phyloP scores from a whole-genome alignment of 768 basidiomycete species.

The Lyophyllum semitale region DNA sequence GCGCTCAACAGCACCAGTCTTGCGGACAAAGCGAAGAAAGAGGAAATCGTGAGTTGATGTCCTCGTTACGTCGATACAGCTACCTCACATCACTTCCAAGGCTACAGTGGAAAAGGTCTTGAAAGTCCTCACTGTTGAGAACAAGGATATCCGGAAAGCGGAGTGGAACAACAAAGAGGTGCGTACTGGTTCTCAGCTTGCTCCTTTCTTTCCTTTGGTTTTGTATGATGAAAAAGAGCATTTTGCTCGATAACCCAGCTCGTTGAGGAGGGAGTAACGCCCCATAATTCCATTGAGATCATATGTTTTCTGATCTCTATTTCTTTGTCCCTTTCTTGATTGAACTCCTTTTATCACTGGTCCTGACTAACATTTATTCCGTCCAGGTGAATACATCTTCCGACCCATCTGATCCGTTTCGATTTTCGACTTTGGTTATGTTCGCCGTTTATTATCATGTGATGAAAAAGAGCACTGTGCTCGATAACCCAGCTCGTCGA shows the following conservation, averaged over 20 bases:
- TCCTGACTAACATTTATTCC: too few relatives aligned
- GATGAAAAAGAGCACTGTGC: constrained; percentile 81
- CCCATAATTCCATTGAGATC: constrained; percentile 73
- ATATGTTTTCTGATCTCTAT: constrained; percentile 16
- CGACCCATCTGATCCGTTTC: not conserved
- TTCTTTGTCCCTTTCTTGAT: too few relatives aligned
- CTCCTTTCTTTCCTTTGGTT: constrained; percentile 3
- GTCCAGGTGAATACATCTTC: not conserved
- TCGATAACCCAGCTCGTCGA: constrained; percentile 97
- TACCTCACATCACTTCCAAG: constrained; percentile 35
- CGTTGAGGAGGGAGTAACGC: constrained; percentile 94
- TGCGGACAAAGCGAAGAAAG: constrained; percentile 94
- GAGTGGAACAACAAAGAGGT: constrained; percentile 99
- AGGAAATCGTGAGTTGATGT: constrained; percentile 76
- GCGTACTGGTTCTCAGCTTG: constrained; percentile 24
- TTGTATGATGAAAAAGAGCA: constrained; percentile 74
- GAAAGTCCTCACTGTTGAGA: constrained; percentile 75
- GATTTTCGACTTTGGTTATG: not conserved
- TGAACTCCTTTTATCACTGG: too few relatives aligned
- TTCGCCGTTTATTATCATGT: constrained; percentile 11
- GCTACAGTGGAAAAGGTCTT: constrained; percentile 85
- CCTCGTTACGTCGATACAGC: not conserved
- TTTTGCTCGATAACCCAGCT: constrained; percentile 91
- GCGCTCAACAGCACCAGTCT: constrained; percentile 74
- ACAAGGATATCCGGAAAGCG: constrained; percentile 88